Evolutionary conservation across 75 land plant species (phyloP).

Genomic region (Selaginella tamariscina): DNA sequence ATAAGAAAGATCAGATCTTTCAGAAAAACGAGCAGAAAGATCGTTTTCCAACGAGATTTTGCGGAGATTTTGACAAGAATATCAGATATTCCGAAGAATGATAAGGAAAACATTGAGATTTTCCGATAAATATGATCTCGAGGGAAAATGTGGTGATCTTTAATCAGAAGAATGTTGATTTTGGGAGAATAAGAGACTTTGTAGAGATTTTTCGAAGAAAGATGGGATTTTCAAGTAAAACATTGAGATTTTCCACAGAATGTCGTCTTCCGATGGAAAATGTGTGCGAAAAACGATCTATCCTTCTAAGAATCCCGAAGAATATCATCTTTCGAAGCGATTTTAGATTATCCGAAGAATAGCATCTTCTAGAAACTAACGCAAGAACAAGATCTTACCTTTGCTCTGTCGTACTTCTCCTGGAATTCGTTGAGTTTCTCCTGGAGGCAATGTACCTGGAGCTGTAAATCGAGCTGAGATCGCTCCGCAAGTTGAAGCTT

Average conservation of each 20-base stretch:
- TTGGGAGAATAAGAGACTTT: no score
- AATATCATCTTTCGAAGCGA: no score
- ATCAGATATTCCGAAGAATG: background rate
- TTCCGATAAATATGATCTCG: no score
- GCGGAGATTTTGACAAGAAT: background rate
- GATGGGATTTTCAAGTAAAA: no score
- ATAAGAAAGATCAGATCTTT: background rate
- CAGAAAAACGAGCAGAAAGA: background rate
- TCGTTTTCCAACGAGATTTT: no score
- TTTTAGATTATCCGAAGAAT: no score
- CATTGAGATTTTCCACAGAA: no score
- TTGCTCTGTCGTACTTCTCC: slow-evolving; percentile 18
- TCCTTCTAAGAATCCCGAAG: no score
- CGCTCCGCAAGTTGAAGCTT: slow-evolving; percentile 23
- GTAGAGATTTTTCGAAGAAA: no score
- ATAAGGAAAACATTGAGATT: background rate
- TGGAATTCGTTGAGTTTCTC: slow-evolving; percentile 15
- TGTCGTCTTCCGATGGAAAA: background rate
- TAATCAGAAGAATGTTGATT: no score
- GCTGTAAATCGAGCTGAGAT: slow-evolving; percentile 17
- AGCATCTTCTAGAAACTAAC: no score
- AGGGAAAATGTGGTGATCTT: no score
- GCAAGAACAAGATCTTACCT: slow-evolving; percentile 8
- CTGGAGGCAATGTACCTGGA: slow-evolving; percentile 20
- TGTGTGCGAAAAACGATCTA: background rate